Base-by-base conservation (phyloP, 495 filamentous ascomycete species). In the Cercophora newfieldiana region DNA sequence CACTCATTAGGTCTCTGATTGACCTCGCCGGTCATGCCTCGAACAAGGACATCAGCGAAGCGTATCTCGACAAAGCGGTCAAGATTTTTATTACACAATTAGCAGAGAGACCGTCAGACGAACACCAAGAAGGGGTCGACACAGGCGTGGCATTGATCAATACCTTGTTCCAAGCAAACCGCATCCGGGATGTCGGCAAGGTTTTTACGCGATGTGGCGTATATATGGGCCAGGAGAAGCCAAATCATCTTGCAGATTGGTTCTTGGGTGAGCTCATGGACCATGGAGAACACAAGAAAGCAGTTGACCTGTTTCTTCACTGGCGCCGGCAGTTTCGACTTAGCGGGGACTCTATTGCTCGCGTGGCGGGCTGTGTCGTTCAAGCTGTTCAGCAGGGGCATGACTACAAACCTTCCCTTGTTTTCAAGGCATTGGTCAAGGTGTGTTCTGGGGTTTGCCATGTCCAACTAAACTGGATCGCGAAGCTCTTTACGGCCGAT, bases 401-500 rank as follows among this genome's bases (percentile, higher is more conserved):
- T 14, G 37, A 16, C 37, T 44, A 44, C 37, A 8, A 16, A 14
- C 4, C 55, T 7, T n/a, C 25, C 12, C 25, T n/a, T 0, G 55
- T 30, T 28, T 6, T 57, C 26, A 57, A 30, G 55, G 19, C 22
- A 19, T 26, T 57, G 7, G 28, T 31, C 18, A n/a, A 12, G 12
- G 19, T 28, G 16, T 14, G 28, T 28, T 30, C 55, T 10, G 7
- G n/a, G 5, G 18, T 30, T 30, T 30, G 21, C 55, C 29, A 57
- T n/a, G 5, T 57, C 22, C 28, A 30, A 3, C 18, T 30, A 4
- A 12, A 31, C 16, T 57, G 55, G 55, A 30, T 57, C 7, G 55
- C 55, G n/a, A 57, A 57, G 55, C 12, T 57, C n/a, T 30, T 57
- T n/a, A 25, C 19, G n/a, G 55, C 55, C 25, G 26, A 57, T 33